Evolutionary conservation across 441 rosid genomes (phyloP).

Genomic region (Rhodomyrtus psidioides): DNA sequence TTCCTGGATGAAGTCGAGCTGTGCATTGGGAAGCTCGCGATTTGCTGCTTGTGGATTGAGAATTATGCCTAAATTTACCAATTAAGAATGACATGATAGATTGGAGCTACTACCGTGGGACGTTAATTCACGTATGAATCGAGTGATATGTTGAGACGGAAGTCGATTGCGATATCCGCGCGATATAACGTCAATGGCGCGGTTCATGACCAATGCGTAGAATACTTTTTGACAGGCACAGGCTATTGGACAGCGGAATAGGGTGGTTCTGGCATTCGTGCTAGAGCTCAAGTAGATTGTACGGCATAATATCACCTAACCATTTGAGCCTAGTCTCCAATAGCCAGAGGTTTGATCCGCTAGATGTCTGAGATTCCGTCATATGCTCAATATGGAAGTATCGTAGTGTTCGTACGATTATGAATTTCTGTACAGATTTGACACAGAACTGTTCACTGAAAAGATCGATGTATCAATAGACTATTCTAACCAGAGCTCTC

Average conservation of each 20-base stretch:
- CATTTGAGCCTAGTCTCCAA: not conserved
- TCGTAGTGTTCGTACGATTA: too few species aligned
- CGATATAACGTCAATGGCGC: not conserved
- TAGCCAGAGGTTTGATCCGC: not conserved
- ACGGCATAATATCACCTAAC: not conserved
- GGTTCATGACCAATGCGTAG: not conserved
- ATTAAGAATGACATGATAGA: not conserved
- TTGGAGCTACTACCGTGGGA: not conserved
- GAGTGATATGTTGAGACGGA: not conserved
- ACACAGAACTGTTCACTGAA: not conserved
- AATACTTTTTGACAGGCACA: not conserved
- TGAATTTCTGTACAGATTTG: not conserved
- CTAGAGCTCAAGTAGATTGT: not conserved
- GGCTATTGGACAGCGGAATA: not conserved
- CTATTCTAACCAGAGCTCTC: too few species aligned
- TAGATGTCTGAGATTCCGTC: not conserved
- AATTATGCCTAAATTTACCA: not conserved
- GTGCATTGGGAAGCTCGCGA: not conserved
- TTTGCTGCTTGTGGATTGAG: not conserved
- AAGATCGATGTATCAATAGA: not conserved
- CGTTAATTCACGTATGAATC: not conserved
- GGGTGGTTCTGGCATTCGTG: not conserved
- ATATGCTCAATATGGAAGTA: not conserved
- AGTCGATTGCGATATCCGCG: not conserved
- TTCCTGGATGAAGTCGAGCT: not conserved